These are phyloP conservation scores for Diplodia seriata DNA, from an alignment of 2,329 filamentous ascomycete species.

Conservation along the genomic window DNA sequence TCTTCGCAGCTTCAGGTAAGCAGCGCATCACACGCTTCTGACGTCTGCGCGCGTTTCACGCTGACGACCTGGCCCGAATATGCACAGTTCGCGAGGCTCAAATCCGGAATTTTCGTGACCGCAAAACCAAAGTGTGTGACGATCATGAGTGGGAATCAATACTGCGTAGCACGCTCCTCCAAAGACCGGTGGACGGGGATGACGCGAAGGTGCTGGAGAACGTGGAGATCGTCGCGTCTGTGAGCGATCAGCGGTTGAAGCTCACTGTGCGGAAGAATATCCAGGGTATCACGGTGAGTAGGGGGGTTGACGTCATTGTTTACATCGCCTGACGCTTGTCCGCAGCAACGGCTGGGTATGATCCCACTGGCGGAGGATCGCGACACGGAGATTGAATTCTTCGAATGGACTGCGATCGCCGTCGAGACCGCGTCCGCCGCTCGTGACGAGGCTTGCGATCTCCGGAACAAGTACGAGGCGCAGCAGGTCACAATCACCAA, in stretches of 20 bases:
- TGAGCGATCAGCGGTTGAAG: slow-evolving; percentile 60
- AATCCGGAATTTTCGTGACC: slow-evolving; percentile 37
- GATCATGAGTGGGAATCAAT: slow-evolving; percentile 70
- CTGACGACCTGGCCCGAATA: slow-evolving; percentile 31
- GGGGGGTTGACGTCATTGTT: slow-evolving; percentile 31
- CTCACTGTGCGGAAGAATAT: slow-evolving; percentile 69
- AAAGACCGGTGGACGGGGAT: slow-evolving; percentile 41
- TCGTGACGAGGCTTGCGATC: slow-evolving; percentile 53
- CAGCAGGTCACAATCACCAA: slow-evolving; percentile 65
- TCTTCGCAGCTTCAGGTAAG: slow-evolving; percentile 66
- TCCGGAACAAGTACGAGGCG: slow-evolving; percentile 53
- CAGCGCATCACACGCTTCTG: slow-evolving; percentile 38
- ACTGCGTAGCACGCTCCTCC: slow-evolving; percentile 63
- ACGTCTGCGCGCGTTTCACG: slow-evolving; percentile 36
- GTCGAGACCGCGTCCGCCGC: slow-evolving; percentile 58
- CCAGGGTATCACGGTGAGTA: slow-evolving; percentile 69
- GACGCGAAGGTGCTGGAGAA: slow-evolving; percentile 57
- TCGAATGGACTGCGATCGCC: slow-evolving; percentile 73
- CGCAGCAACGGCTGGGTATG: slow-evolving; percentile 72
- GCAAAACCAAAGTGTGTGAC: slow-evolving; percentile 40
- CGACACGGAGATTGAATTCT: slow-evolving; percentile 67
- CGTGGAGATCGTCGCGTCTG: slow-evolving; percentile 65
- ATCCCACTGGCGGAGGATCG: slow-evolving; percentile 64
- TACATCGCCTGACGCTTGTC: slow-evolving; percentile 20
- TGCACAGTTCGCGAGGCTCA: slow-evolving; percentile 44